Conservation (phyloP, 2,329 filamentous ascomycete species). For the Sporothrix dimorphospora region DNA sequence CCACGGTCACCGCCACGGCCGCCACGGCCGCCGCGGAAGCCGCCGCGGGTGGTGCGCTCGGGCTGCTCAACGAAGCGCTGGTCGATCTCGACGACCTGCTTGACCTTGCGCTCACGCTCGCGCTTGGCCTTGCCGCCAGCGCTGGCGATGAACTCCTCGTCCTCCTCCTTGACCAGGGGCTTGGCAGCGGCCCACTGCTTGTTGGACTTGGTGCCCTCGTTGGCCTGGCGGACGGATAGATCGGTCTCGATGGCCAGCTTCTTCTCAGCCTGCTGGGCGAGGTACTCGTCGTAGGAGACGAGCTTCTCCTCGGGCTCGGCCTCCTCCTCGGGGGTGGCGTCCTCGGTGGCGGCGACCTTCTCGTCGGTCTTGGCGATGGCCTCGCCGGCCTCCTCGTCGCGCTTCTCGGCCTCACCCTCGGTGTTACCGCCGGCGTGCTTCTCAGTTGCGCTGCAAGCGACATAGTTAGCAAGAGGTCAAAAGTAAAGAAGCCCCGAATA, state of each 20-base stretch:
- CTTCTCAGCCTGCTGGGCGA: conserved; percentile 72
- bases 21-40: conserved; percentile 50
- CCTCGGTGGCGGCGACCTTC: conserved; percentile 64
- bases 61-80: conserved; percentile 79
- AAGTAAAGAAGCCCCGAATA: not conserved
- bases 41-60: conserved; percentile 55
- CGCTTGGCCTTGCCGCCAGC: conserved; percentile 77
- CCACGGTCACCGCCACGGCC: conserved; percentile 53
- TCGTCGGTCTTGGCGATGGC: conserved; percentile 84
- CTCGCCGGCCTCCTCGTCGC: conserved; percentile 90
- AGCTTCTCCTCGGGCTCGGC: conserved; percentile 80
- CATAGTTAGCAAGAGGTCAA: conserved; percentile 34
- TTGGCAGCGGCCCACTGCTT: conserved; percentile 94
- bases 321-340: conserved; percentile 42
- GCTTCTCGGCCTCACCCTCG: conserved; percentile 80
- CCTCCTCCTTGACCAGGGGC: conserved; percentile 65
- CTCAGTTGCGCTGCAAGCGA: conserved; percentile 67
- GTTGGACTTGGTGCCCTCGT: conserved; percentile 84
- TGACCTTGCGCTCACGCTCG: conserved; percentile 89
- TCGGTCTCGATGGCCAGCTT: conserved; percentile 68
- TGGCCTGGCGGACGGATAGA: conserved; percentile 80
- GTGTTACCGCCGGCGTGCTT: conserved; percentile 88
- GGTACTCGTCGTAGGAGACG: conserved; percentile 88
- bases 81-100: conserved; percentile 87
- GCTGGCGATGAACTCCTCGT: conserved; percentile 77